These are phyloP conservation scores for Aspergillus eucalypticola DNA, from an alignment of 2,329 filamentous ascomycete species.

Conservation along the genomic window DNA sequence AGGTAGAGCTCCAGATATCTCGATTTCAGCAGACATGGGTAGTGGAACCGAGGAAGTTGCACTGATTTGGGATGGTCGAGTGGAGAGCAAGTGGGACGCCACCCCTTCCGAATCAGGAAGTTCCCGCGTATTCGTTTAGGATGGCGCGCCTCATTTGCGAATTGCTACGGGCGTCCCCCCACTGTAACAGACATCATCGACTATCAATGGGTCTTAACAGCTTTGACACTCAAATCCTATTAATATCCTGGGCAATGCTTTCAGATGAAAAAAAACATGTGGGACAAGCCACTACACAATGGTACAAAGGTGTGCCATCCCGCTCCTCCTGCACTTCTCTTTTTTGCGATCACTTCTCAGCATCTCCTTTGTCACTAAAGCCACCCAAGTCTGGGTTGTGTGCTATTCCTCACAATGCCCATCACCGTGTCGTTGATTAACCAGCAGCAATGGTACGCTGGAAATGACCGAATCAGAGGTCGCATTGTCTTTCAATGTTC, in stretches of 20 bases:
- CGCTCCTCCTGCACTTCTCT: not conserved
- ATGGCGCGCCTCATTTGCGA: too few species aligned
- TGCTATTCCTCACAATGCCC: conserved; percentile 7
- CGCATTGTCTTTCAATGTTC: conserved; percentile 10
- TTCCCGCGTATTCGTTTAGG: too few species aligned
- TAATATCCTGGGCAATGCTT: not conserved
- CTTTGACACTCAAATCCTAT: too few species aligned
- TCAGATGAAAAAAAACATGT: not conserved
- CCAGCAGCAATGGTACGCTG: conserved; percentile 9
- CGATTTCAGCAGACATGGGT: too few species aligned
- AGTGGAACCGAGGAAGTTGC: too few species aligned
- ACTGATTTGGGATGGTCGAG: too few species aligned
- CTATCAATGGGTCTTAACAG: too few species aligned
- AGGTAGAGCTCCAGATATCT: too few species aligned
- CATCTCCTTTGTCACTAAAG: not conserved
- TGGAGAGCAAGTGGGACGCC: too few species aligned
- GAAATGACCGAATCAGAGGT: conserved; percentile 11
- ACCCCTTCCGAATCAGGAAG: too few species aligned
- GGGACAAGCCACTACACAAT: not conserved
- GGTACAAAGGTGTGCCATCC: not conserved
- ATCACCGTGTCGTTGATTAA: conserved; percentile 13
- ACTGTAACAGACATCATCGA: too few species aligned
- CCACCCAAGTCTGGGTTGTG: not conserved
- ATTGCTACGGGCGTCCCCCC: too few species aligned
- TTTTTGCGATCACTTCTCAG: not conserved